Base-by-base conservation (phyloP, 2,329 filamentous ascomycete species). In the Neofusicoccum parvum region DNA sequence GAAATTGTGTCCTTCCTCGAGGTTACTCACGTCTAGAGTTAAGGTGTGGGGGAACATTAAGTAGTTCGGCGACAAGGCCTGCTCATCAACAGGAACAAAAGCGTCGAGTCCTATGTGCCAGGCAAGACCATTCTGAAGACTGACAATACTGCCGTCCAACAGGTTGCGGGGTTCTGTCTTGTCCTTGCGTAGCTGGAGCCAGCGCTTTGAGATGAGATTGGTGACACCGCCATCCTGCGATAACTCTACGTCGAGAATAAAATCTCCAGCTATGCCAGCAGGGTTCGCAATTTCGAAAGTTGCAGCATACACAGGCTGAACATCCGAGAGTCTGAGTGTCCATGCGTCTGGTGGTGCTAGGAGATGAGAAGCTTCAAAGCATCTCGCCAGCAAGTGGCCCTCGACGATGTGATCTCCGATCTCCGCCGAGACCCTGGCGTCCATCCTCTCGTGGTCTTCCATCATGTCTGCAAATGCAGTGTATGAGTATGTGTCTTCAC, bases 241-340 rank as follows among this genome's bases (percentile, higher is more conserved):
- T 9, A 65, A n/a, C 23, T 51, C 56, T 4, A 62, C 23, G 4
- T 62, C 46, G 4, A 65, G 45, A 15, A 65, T 12, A 1, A 65
- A 17, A 2, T 60, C 46, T n/a, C 54, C 64, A 5, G 23, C 27
- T 3, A 32, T 32, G 3, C 32, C 36, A 15, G 9, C 39, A 3
- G 54, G 48, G n/a, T 60, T 53, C 1, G 48, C 54, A n/a, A 65
- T 43, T 23, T 54, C 39, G n/a, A 65, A 60, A 10, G 46, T 65
- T 23, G 64, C 64, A 2, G 54, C 27, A 36, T 65, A 65, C 11
- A 53, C 32, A 1, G 64, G 64, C 37, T 60, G 12, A 7, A 65
- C 46, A 12, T 60, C 54, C 12, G 53, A 56, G 15, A 60, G 32
- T 2, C 20, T 23, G 9, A 20, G 27, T 12, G 32, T 54, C 32